phyloP scores from a whole-genome alignment of 2,329 filamentous ascomycete genomes.

The Monosporascus ibericus region DNA sequence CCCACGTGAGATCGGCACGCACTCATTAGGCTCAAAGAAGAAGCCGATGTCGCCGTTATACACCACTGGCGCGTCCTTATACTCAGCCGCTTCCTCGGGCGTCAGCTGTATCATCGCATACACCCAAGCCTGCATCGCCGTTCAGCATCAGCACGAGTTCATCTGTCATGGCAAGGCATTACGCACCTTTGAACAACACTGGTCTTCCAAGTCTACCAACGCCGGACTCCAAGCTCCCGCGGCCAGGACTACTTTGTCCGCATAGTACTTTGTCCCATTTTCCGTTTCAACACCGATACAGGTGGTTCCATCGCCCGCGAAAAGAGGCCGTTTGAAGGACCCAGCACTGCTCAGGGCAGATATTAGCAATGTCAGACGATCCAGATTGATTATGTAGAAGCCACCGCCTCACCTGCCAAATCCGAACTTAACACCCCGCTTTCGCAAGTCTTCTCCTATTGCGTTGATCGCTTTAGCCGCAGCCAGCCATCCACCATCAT shows the following conservation, averaged over 20 bases:
- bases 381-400: neutral
- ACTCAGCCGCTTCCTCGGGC: slow-evolving; percentile 32
- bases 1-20: slow-evolving; percentile 1
- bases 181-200: slow-evolving; percentile 29
- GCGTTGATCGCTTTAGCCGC: slow-evolving; percentile 41
- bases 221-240: slow-evolving; percentile 31
- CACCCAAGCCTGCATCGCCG: slow-evolving; percentile 32
- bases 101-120: slow-evolving; percentile 38
- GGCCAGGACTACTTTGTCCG: slow-evolving; percentile 37
- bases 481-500: slow-evolving; percentile 40
- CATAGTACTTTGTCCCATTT: slow-evolving; percentile 34
- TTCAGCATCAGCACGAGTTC: slow-evolving; percentile 4
- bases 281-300: slow-evolving; percentile 35
- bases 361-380: neutral
- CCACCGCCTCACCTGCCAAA: slow-evolving; percentile 27
- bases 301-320: slow-evolving; percentile 26
- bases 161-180: neutral
- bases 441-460: slow-evolving; percentile 32
- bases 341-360: slow-evolving; percentile 27
- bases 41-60: slow-evolving; percentile 42
- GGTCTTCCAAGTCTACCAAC: slow-evolving; percentile 30
- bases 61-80: slow-evolving; percentile 35
- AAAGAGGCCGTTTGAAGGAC: slow-evolving; percentile 35
- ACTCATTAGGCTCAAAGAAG: slow-evolving; percentile 42
- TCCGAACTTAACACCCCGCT: slow-evolving; percentile 34